Percentiles rank a stretch among this genome's conserved stretches.
Evolutionary conservation across 1,139 yeast genomes (phyloP).

Genomic region (Nakaseomyces glabratus): DNA sequence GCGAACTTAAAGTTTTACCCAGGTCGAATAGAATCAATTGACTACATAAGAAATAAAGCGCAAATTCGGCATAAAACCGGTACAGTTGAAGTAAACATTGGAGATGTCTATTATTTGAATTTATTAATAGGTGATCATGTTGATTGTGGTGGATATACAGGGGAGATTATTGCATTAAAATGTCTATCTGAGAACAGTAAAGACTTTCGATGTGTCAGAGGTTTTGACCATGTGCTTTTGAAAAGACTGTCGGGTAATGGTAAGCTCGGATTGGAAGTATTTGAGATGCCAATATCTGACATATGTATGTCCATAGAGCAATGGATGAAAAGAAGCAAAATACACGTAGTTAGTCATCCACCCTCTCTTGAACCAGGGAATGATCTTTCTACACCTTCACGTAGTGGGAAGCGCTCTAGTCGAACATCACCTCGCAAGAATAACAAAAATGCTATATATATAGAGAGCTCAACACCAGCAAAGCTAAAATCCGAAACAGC

Average conservation of each 20-base stretch:
- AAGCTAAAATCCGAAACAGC: background rate
- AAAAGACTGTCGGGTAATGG: slow-evolving; percentile 26
- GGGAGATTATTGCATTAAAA: slow-evolving; percentile 41
- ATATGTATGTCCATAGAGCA: slow-evolving; percentile 23
- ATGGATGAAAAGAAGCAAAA: slow-evolving; percentile 28
- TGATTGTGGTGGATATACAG: slow-evolving; percentile 28
- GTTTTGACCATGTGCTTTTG: slow-evolving; percentile 43
- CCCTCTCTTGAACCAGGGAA: slow-evolving; percentile 1
- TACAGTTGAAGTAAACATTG: slow-evolving; percentile 14
- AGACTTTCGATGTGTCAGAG: slow-evolving; percentile 46
- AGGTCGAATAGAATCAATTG: slow-evolving; percentile 24
- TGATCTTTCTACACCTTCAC: slow-evolving; percentile 18
- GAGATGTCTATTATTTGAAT: slow-evolving; percentile 31
- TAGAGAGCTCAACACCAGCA: slow-evolving; percentile 5
- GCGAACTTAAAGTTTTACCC: slow-evolving; percentile 31
- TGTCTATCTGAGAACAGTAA: slow-evolving; percentile 17
- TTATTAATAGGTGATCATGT: slow-evolving; percentile 38
- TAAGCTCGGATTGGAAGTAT: slow-evolving; percentile 16
- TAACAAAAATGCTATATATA: background rate
- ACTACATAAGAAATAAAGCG: slow-evolving; percentile 18
- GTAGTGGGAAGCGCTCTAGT: slow-evolving; percentile 20
- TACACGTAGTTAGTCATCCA: slow-evolving; percentile 13
- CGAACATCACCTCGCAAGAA: slow-evolving; percentile 18
- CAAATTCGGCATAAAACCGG: slow-evolving; percentile 22
- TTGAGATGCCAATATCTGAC: no score